A percentile compares a stretch with the other conserved stretches of the same genome.
Evolutionary conservation across 176 grass and related monocot genomes (phyloP).

Genomic region (Oryza punctata): DNA sequence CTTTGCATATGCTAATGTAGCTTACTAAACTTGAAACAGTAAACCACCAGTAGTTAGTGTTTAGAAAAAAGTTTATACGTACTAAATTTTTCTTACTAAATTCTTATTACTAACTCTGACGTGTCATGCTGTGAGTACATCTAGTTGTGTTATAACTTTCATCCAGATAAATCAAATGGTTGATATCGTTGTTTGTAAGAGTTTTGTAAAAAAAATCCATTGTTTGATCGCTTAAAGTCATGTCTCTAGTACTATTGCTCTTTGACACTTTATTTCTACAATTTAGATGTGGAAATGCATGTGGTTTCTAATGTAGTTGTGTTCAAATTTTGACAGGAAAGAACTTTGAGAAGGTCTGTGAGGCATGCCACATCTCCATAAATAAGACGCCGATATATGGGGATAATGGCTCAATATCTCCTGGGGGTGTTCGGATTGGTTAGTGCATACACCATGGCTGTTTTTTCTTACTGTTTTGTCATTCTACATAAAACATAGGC

Average conservation of each 20-base stretch:
- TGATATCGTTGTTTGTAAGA: no score
- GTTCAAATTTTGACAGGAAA: conserved; percentile 65
- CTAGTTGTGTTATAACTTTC: no score
- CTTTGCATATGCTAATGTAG: not conserved
- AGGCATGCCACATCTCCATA: conserved; percentile 86
- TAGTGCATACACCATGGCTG: conserved; percentile 35
- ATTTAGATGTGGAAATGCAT: not conserved
- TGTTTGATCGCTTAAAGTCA: conserved; percentile 4
- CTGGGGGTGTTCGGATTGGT: conserved; percentile 92
- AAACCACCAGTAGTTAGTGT: not conserved
- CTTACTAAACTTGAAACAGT: not conserved
- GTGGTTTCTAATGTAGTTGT: conserved; percentile 6
- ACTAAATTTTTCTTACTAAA: no score
- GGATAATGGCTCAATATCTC: conserved; percentile 92
- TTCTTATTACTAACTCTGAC: no score
- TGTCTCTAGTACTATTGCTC: not conserved
- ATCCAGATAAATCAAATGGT: no score
- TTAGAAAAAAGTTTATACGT: not conserved
- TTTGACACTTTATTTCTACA: not conserved
- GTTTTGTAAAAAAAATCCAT: no score
- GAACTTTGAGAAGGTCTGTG: conserved; percentile 93
- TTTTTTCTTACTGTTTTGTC: not conserved
- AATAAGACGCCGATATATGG: conserved; percentile 94
- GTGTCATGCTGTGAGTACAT: no score
- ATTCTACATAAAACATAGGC: conserved; percentile 2